Base-by-base conservation (phyloP, 768 basidiomycete species). In the Hirschioporus abietinus region DNA sequence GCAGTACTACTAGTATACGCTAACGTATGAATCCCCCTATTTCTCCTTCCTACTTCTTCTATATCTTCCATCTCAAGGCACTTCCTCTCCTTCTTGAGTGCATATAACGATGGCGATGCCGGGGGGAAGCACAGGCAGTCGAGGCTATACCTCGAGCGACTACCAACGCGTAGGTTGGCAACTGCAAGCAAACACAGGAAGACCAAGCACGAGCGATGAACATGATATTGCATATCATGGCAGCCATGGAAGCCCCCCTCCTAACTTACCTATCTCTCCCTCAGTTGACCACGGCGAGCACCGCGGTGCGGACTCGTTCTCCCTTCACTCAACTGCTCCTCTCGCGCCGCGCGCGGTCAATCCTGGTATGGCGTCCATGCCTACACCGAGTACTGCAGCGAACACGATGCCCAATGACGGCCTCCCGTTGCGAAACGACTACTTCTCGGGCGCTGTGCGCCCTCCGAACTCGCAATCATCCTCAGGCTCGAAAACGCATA, bases 391-490 rank as follows among this genome's bases (percentile, higher is more conserved):
- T 10, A 52, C 42, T 12, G 42, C 12, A 20, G 42, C 15, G 3
- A 66, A 67, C 60, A 65, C 68, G 12, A 24, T 64, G 23, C 65
- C 30, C 64, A 70, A 67, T 5, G 70, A 66, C 60, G 65, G 69
- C 2, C 70, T 67, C 7, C 64, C 68, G 30, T 63, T 58, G 24
- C 52, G 59, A 12, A 59, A 62, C 67, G 66, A 35, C 52, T n/a
- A 64, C 42, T 20, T 63, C 58, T 30, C 60, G 18, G 65, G 61
- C 62, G 66, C 58, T 17, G 60, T 23, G 26, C 26, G 25, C 30
- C 25, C 30, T 1, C 60, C 60, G 26, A 52, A 15, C 15, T 52
- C 42, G 9, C 60, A 26, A n/a, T 61, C 26, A 17, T 5, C 60
- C 5, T 1, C 25, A 34, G 60, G 9, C 26, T 34, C 25, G 27